phyloP scores from a whole-genome alignment of 192 early-diverging fungal species.

The Backusella tuberculispora region DNA sequence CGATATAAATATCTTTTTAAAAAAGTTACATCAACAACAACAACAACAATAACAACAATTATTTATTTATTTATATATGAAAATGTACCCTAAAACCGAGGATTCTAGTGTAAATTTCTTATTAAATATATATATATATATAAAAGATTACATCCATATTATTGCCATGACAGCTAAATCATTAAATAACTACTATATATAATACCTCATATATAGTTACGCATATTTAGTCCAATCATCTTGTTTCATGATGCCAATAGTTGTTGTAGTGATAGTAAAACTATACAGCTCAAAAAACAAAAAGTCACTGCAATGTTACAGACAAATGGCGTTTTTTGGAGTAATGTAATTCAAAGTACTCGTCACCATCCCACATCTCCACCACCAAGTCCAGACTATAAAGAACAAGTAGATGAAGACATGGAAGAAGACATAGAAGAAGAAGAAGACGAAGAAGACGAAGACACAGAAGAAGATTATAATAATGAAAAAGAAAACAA shows the following conservation, averaged over 20 bases:
- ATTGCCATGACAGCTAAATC: not conserved
- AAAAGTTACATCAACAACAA: too few species aligned
- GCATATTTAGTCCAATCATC: constrained; percentile 27
- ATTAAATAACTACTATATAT: not conserved
- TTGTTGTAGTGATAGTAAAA: constrained; percentile 1
- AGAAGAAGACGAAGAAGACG: not conserved
- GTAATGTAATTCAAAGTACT: constrained; percentile 21
- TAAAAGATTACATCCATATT: not conserved
- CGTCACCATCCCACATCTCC: not conserved
- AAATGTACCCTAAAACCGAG: not conserved
- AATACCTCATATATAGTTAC: not conserved
- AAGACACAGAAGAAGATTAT: not conserved
- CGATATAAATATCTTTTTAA: too few species aligned
- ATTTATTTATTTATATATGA: not conserved
- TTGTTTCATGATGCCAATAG: constrained; percentile 27
- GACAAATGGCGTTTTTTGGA: constrained; percentile 24
- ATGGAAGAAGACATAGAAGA: not conserved
- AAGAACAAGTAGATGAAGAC: not conserved
- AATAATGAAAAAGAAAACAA: not conserved
- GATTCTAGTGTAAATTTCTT: not conserved
- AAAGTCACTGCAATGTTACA: constrained; percentile 22
- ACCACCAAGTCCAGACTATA: not conserved
- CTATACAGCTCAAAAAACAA: constrained; percentile 17
- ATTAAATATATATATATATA: not conserved
- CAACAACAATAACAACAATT: not conserved